Conservation (phyloP, 331 rosid genomes). For the Erythrophleum ivorense region DNA sequence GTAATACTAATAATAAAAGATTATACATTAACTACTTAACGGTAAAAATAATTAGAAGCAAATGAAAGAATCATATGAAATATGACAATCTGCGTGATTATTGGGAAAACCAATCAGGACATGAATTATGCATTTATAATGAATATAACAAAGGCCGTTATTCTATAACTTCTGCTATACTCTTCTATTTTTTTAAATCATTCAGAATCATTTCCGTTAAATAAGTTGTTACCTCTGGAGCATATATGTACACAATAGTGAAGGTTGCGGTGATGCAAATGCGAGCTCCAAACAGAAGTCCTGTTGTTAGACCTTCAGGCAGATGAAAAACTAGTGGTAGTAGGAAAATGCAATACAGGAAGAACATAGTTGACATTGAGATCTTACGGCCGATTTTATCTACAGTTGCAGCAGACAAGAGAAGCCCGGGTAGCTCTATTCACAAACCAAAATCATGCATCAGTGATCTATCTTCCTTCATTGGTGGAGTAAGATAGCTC, state of each 20-base stretch:
- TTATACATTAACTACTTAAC: neutral
- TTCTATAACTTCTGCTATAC: neutral
- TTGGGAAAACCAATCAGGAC: neutral
- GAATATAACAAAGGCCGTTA: neutral
- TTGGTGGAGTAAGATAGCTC: conserved; percentile 19
- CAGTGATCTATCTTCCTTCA: conserved; percentile 43
- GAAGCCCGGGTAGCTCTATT: conserved; percentile 91
- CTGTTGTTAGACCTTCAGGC: conserved; percentile 64
- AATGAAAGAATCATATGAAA: neutral
- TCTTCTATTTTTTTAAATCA: neutral
- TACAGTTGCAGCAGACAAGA: conserved; percentile 74
- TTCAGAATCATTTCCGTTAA: conserved; percentile 19
- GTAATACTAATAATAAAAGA: no score
- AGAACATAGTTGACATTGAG: conserved; percentile 88
- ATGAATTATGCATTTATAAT: neutral
- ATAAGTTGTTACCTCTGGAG: conserved; percentile 84
- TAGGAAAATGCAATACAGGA: conserved; percentile 74
- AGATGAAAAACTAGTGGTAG: conserved; percentile 73
- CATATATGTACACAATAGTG: conserved; percentile 85
- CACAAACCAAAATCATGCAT: conserved; percentile 48
- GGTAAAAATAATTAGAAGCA: neutral
- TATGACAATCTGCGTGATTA: neutral
- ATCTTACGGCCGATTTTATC: conserved; percentile 89
- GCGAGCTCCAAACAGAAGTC: conserved; percentile 95
- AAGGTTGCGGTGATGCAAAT: conserved; percentile 85